Evolutionary conservation across 75 land plant genomes (phyloP).

Genomic region (Isoetes taiwanensis): DNA sequence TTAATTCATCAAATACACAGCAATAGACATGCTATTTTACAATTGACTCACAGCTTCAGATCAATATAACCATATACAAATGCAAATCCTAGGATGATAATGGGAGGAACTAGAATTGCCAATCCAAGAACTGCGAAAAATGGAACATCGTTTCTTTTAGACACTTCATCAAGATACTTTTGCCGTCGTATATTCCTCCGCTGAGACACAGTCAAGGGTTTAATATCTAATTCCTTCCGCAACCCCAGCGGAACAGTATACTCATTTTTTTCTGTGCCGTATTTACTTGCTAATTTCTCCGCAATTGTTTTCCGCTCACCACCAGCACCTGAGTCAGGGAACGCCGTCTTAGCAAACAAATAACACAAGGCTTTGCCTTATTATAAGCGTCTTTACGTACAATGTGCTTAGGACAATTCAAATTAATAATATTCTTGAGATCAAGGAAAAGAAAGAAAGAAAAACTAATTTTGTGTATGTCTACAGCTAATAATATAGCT

Average conservation of each 20-base stretch:
- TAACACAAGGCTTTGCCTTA: too few relatives aligned
- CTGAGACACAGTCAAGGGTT: conserved; percentile 62
- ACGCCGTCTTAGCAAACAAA: too few relatives aligned
- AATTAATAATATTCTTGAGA: too few relatives aligned
- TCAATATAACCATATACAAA: conserved; percentile 72
- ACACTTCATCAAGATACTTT: conserved; percentile 64
- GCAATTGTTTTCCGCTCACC: conserved; percentile 35
- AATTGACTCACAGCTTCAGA: too few relatives aligned
- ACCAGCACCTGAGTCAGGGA: too few relatives aligned
- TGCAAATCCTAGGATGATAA: conserved; percentile 57
- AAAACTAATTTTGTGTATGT: too few relatives aligned
- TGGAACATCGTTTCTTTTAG: conserved; percentile 54
- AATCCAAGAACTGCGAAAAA: conserved; percentile 67
- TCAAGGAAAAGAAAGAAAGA: too few relatives aligned
- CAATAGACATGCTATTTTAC: too few relatives aligned
- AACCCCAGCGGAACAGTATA: conserved; percentile 43
- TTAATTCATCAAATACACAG: too few relatives aligned
- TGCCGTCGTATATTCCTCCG: conserved; percentile 84
- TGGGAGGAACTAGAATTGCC: conserved; percentile 64
- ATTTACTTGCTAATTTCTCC: conserved; percentile 43
- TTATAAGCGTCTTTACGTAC: too few relatives aligned
- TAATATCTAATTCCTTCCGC: conserved; percentile 22
- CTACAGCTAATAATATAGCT: too few relatives aligned
- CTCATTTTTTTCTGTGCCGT: conserved; percentile 36
- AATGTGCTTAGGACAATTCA: too few relatives aligned